Evolutionary conservation across 441 rosid species (phyloP).

Genomic region (Erysimum cheiri): DNA sequence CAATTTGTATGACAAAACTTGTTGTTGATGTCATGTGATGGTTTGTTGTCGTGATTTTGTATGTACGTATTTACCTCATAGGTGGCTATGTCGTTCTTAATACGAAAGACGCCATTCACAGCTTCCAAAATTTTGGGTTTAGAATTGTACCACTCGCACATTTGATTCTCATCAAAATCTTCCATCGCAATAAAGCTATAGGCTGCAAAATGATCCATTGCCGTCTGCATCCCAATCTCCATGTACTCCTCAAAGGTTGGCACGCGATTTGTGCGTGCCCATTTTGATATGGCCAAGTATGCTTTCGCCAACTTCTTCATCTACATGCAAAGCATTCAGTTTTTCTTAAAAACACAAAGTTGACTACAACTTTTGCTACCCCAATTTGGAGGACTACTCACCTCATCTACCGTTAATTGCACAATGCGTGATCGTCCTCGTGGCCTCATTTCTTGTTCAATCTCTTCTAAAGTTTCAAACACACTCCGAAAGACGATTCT

Average conservation of each 20-base stretch:
- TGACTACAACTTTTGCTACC: neutral
- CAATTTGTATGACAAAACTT: no score
- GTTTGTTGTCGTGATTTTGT: no score
- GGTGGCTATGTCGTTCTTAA: constrained; percentile 13
- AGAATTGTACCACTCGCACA: constrained; percentile 17
- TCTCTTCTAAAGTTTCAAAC: neutral
- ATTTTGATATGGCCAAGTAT: constrained; percentile 8
- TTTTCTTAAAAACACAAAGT: no score
- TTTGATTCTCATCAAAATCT: constrained; percentile 12
- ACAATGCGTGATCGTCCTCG: neutral
- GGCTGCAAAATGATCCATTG: neutral
- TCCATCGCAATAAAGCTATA: neutral
- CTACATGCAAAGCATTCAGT: neutral
- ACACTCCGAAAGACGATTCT: neutral
- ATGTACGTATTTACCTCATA: neutral
- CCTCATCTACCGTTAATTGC: neutral
- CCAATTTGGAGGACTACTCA: neutral
- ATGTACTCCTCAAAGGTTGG: constrained; percentile 41
- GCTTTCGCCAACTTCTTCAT: neutral
- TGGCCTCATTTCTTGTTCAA: neutral
- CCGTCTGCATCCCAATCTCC: neutral
- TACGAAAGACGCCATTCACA: neutral
- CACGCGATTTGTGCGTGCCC: constrained; percentile 25
- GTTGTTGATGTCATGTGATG: no score
- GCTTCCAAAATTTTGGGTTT: constrained; percentile 22